Evolutionary conservation across 331 rosid genomes (phyloP).

Genomic region (Prunus yedoensis): DNA sequence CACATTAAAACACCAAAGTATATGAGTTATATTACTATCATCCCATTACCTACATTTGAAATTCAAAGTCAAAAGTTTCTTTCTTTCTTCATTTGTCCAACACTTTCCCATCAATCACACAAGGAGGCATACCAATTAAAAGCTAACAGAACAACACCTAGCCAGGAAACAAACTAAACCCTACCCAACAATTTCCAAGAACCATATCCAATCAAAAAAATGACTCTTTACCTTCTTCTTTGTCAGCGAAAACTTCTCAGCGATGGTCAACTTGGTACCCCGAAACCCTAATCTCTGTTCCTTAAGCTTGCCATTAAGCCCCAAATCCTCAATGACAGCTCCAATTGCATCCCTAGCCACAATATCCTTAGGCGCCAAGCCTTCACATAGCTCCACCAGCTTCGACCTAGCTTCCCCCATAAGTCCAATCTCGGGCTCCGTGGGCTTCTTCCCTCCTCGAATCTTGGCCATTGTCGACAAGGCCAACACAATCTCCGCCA

Average conservation of each 20-base stretch:
- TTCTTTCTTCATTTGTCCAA: neutral
- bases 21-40: neutral
- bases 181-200: neutral
- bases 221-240: conserved; percentile 59
- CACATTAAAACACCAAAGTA: neutral
- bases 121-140: neutral
- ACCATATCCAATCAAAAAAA: neutral
- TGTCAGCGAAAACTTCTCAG: conserved; percentile 53
- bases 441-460: conserved; percentile 77
- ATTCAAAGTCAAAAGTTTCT: neutral
- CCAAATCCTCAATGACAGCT: conserved; percentile 76
- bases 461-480: conserved; percentile 75
- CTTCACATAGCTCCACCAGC: conserved; percentile 58
- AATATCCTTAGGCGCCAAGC: conserved; percentile 73
- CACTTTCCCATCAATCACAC: conserved; percentile 2
- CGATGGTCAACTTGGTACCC: conserved; percentile 64
- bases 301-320: conserved; percentile 52
- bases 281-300: conserved; percentile 84
- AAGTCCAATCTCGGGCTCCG: conserved; percentile 60
- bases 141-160: neutral
- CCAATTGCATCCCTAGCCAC: conserved; percentile 62
- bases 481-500: conserved; percentile 89
- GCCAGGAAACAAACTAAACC: neutral
- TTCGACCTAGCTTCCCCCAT: conserved; percentile 83
- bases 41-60: neutral